A percentile compares a stretch with the other conserved stretches of the same genome.
Conservation (phyloP, 2,329 filamentous ascomycete genomes). For the Didymella sp. region DNA sequence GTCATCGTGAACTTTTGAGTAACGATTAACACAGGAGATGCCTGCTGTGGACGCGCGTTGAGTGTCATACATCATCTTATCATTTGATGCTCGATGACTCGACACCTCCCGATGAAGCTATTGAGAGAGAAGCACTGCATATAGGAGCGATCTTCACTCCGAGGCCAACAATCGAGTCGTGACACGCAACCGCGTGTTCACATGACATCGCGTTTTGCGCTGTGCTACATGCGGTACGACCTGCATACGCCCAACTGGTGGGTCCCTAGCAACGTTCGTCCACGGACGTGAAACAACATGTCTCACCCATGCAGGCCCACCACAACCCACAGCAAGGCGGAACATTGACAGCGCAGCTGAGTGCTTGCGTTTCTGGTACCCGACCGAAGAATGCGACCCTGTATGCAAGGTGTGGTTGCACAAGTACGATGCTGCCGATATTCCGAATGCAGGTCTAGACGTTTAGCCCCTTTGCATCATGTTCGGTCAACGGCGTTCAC, state of each 20-base stretch:
- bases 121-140: not conserved
- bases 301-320: conserved; percentile 31
- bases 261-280: conserved; percentile 11
- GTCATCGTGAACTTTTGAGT: conserved; percentile 2
- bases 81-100: not conserved
- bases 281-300: conserved; percentile 30
- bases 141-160: not conserved
- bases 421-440: conserved; percentile 19
- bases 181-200: conserved; percentile 32
- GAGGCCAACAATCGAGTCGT: not conserved
- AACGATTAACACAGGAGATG: not conserved
- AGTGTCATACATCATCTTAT: not conserved
- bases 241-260: conserved; percentile 3
- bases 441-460: conserved; percentile 18
- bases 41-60: not conserved
- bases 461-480: conserved; percentile 18
- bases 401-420: conserved; percentile 43
- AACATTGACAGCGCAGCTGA: conserved; percentile 25
- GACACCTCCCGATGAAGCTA: not conserved
- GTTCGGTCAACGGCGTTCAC: conserved; percentile 14
- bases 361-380: conserved; percentile 36
- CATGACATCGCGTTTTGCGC: conserved; percentile 25
- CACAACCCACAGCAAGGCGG: conserved; percentile 26
- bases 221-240: conserved; percentile 19
- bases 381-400: conserved; percentile 37